Conservation (phyloP, 1,284 basidiomycete genomes). For the Phaffia rhodozyma region DNA sequence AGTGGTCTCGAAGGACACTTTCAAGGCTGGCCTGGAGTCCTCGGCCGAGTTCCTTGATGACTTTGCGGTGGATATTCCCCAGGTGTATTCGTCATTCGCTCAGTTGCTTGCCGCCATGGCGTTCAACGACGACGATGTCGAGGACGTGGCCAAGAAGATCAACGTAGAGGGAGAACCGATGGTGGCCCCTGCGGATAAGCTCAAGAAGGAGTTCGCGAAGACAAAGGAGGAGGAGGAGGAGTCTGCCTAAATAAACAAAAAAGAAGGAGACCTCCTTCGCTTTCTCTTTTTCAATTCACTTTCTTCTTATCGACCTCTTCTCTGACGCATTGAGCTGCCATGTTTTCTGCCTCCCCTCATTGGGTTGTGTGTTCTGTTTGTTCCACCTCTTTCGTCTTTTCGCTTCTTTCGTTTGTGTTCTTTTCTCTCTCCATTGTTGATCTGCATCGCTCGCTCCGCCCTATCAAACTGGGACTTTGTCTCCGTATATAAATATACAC, state of each 20-base stretch:
- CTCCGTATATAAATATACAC: constrained; percentile 38
- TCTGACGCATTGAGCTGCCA: neutral
- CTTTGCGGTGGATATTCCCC: constrained; percentile 75
- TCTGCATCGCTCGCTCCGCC: neutral
- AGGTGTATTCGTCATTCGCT: constrained; percentile 65
- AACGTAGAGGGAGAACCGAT: constrained; percentile 25
- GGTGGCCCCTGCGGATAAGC: constrained; percentile 25
- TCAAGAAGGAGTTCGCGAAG: constrained; percentile 26
- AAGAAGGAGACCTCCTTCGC: constrained; percentile 15
- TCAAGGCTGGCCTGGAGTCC: constrained; percentile 49
- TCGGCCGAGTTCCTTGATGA: constrained; percentile 71
- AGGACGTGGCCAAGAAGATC: constrained; percentile 39
- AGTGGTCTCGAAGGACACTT: constrained; percentile 62
- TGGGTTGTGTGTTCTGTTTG: constrained; percentile 15
- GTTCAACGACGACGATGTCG: constrained; percentile 43
- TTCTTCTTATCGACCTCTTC: constrained; percentile 8
- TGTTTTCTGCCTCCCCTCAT: constrained; percentile 18
- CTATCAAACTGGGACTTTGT: neutral
- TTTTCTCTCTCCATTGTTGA: neutral
- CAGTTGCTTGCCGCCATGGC: constrained; percentile 56
- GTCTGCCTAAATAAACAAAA: constrained; percentile 4
- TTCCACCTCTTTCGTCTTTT: constrained; percentile 15
- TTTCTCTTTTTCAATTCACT: constrained; percentile 6
- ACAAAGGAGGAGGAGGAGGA: neutral
- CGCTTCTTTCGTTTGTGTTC: constrained; percentile 1